Evolutionary conservation across 1,284 basidiomycete species (phyloP).

Genomic region (Schizophyllum amplum): DNA sequence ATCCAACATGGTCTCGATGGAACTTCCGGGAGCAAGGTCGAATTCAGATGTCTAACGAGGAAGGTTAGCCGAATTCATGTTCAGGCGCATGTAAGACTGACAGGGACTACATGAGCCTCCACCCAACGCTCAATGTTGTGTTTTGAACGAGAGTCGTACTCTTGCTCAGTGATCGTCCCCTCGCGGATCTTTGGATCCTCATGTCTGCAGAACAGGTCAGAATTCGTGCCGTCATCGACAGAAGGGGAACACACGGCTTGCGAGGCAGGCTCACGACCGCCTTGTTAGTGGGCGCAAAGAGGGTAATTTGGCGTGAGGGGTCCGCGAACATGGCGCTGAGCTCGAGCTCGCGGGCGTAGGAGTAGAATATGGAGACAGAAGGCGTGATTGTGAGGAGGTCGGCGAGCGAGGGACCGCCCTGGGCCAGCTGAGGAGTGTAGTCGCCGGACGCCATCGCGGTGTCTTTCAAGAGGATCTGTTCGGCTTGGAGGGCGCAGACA

Average conservation of each 20-base stretch:
- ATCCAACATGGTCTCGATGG: conserved; percentile 43
- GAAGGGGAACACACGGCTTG: conserved; percentile 54
- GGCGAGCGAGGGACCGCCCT: conserved; percentile 9
- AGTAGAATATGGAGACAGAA: conserved; percentile 70
- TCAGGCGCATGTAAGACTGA: conserved; percentile 23
- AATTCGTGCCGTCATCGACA: conserved; percentile 48
- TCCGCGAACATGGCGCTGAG: conserved; percentile 45
- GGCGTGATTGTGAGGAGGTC: conserved; percentile 70
- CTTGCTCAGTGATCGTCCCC: conserved; percentile 46
- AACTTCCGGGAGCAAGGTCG: conserved; percentile 24
- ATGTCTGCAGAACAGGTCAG: conserved; percentile 30
- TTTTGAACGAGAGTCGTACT: conserved; percentile 50
- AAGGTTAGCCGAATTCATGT: not conserved
- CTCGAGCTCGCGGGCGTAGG: conserved; percentile 65
- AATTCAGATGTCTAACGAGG: not conserved
- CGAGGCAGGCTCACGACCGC: conserved; percentile 68
- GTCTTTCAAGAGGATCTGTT: not conserved
- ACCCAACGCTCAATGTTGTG: conserved; percentile 67
- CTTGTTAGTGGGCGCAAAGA: conserved; percentile 72
- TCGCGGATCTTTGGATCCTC: not conserved
- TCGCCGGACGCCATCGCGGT: not conserved
- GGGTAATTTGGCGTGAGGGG: conserved; percentile 31
- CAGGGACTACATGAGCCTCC: conserved; percentile 65
- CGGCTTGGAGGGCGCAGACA: not conserved
- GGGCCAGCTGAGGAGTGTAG: not conserved